Evolutionary conservation across 208 protist genomes (phyloP), one percentile per base, ranked within the genome.

Genomic region (Trypanosomatidae sp.): DNA sequence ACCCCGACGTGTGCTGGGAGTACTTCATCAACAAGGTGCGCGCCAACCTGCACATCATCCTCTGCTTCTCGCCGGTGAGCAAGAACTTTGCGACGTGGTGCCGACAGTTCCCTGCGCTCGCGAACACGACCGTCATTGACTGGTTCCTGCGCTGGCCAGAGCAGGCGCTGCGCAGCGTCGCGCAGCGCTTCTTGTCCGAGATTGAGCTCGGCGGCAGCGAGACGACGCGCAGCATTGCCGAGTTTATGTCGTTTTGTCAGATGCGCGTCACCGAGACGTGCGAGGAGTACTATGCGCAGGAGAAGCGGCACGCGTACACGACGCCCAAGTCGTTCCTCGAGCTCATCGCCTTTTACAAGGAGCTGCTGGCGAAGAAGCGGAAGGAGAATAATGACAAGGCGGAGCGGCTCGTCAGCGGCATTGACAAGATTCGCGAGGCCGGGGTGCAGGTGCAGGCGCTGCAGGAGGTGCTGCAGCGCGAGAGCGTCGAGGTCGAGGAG

Each of bases 271-370:
- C 96, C 33, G 81, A 97, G 45, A 77, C 79, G 37, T 90, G 80
- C 53, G 72, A 93, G 40, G 74, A 88, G 33, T 99, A 97, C 79
- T 87, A 90, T 43, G 47, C 75, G 21, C 63, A 92, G 39, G 95
- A 99, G 61, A 94, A 95, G 58, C 79, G 97, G 37, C 89, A 96
- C 59, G 96, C 95, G 42, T 99, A 98, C 71, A 98, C 96, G n/a
- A 99, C 97, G 23, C 97, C 97, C 37, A 99, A 99, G 73, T 95
- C 82, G 3, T 99, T 98, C 78, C 71, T 99, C 16, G 97, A 99
- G 74, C 82, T 98, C 4, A 99, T 99, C 62, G 81, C 83, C 23
- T 92, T 99, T 41, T 99, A 98, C 79, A 97, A 98, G 64, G 65
- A 75, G 21, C 72, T 98, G 46, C 74, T 98, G 33, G 51, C 60